Conservation (phyloP, 441 rosid species). For the Corymbia calophylla region DNA sequence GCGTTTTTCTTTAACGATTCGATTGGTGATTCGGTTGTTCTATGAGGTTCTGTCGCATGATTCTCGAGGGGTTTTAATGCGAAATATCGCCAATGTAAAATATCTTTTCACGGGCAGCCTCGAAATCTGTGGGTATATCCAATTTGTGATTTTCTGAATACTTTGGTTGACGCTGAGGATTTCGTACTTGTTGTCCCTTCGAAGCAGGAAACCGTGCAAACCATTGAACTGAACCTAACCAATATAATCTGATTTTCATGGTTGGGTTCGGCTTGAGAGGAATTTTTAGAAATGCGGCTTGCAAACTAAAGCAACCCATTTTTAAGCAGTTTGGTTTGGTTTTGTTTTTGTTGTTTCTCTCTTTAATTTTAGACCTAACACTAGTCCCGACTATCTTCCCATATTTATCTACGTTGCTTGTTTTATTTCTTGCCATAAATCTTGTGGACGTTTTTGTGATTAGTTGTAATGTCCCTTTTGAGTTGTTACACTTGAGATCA, state of each 20-base stretch:
- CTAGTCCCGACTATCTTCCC: neutral
- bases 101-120: neutral
- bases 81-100: neutral
- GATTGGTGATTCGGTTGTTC: neutral
- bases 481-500: neutral
- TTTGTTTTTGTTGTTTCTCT: neutral
- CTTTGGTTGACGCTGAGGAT: neutral
- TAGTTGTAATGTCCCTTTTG: neutral
- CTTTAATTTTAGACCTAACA: neutral
- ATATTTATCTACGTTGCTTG: neutral
- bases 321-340: neutral
- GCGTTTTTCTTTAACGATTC: neutral
- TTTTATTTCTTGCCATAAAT: neutral
- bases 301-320: neutral
- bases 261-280: neutral
- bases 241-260: neutral
- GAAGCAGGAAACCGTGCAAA: neutral
- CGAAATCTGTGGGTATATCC: accelerated
- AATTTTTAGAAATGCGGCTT: neutral
- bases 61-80: neutral
- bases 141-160: neutral
- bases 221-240: neutral
- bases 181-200: neutral
- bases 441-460: neutral
- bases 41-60: neutral